phyloP scores from a whole-genome alignment of 768 basidiomycete genomes.

The Boletus barrowsii region DNA sequence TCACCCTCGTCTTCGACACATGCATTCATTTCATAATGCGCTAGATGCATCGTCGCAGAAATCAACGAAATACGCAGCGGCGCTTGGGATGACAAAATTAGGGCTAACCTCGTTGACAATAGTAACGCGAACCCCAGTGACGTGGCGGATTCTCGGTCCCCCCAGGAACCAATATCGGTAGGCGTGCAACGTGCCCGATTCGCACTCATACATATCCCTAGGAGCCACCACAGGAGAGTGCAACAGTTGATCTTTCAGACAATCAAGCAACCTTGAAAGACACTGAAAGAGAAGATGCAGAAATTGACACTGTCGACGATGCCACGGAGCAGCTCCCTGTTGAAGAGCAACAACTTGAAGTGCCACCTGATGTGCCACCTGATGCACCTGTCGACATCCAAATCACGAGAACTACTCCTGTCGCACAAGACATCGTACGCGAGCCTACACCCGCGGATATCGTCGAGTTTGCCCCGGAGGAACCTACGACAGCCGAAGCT shows the following conservation, averaged over 20 bases:
- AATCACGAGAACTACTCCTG: background rate
- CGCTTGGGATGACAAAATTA: constrained; percentile 55
- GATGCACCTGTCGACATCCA: constrained; percentile 8
- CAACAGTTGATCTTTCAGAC: constrained; percentile 4
- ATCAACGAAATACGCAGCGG: constrained; percentile 76
- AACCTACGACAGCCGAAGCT: constrained; percentile 3
- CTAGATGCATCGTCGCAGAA: constrained; percentile 64
- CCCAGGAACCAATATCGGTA: constrained; percentile 8
- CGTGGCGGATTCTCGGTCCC: background rate
- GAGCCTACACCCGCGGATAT: constrained; percentile 7
- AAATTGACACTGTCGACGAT: background rate
- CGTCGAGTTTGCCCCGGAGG: constrained; percentile 8
- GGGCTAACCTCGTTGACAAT: constrained; percentile 27
- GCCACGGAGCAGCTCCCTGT: background rate
- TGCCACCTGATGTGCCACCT: background rate
- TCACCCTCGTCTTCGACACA: background rate
- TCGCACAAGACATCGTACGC: constrained; percentile 5
- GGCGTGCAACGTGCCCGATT: background rate
- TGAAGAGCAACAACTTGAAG: background rate
- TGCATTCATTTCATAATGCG: background rate
- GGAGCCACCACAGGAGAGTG: constrained; percentile 11
- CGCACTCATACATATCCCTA: background rate
- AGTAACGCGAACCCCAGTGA: constrained; percentile 5
- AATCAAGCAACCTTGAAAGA: background rate
- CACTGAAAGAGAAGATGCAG: constrained; percentile 5